Conservation (phyloP, 1,284 basidiomycete genomes). For the Irpex lacteus region DNA sequence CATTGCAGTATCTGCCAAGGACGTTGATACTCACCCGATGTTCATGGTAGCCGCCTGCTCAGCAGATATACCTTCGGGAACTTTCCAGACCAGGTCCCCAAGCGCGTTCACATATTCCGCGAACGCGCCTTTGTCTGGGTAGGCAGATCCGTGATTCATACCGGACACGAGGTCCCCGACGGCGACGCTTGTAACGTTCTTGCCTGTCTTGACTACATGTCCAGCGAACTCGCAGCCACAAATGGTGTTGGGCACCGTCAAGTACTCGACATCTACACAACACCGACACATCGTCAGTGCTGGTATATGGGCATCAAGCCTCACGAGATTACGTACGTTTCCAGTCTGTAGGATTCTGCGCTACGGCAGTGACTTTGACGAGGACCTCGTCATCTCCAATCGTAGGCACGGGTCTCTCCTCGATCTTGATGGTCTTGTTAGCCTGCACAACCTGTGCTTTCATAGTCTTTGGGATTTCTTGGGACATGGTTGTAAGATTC, state of each 20-base stretch:
- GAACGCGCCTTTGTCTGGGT: conserved; percentile 29
- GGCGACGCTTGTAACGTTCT: conserved; percentile 14
- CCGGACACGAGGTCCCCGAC: conserved; percentile 25
- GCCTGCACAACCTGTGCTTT: conserved; percentile 15
- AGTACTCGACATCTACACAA: conserved; percentile 7
- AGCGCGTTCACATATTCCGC: conserved; percentile 38
- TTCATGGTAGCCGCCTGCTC: conserved; percentile 40
- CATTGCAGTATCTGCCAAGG: not conserved
- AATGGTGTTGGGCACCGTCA: conserved; percentile 14
- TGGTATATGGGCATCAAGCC: not conserved
- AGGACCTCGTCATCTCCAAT: conserved; percentile 26
- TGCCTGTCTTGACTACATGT: conserved; percentile 20
- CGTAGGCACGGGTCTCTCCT: conserved; percentile 23
- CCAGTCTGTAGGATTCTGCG: conserved; percentile 29
- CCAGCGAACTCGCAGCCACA: conserved; percentile 23
- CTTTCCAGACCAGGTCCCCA: conserved; percentile 30
- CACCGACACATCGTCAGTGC: not conserved
- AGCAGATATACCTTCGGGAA: conserved; percentile 26
- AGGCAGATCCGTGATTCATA: conserved; percentile 19
- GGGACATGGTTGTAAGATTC: not conserved
- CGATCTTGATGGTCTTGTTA: conserved; percentile 15
- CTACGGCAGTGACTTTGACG: conserved; percentile 22
- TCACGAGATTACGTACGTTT: conserved; percentile 18
- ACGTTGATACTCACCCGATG: conserved; percentile 25
- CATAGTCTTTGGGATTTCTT: conserved; percentile 14